Evolutionary conservation across 2,329 filamentous ascomycete species (phyloP).

Genomic region (Pseudogymnoascus sp.): DNA sequence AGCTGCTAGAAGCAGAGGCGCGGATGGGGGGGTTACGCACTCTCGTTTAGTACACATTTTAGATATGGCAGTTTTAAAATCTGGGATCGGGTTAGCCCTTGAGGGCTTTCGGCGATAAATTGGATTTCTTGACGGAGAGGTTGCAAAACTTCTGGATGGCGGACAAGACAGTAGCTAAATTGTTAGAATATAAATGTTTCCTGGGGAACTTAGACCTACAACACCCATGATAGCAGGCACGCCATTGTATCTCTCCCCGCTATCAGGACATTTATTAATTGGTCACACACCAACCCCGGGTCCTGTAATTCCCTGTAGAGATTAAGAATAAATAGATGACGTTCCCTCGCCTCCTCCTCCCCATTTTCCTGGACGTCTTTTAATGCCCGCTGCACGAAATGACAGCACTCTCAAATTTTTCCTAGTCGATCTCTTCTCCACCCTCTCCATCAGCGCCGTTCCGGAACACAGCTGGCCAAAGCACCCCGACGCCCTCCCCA

Average conservation of each 20-base stretch:
- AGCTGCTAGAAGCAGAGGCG: background rate
- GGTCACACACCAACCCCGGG: background rate
- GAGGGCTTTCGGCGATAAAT: background rate
- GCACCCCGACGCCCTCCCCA: too few relatives aligned
- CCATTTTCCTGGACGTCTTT: background rate
- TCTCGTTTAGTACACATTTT: conserved; percentile 13
- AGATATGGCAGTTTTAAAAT: background rate
- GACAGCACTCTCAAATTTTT: too few relatives aligned
- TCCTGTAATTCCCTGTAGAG: background rate
- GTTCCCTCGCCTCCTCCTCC: background rate
- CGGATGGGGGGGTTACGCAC: background rate
- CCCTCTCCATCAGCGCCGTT: too few relatives aligned
- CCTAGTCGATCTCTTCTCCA: too few relatives aligned
- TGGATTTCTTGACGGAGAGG: conserved; percentile 9
- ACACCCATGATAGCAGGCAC: background rate
- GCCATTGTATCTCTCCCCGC: background rate
- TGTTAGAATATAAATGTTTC: background rate
- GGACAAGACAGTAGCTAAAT: conserved; percentile 9
- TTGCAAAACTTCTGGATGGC: conserved; percentile 11
- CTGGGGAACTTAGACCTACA: background rate
- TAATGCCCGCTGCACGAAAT: background rate
- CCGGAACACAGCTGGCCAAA: too few relatives aligned
- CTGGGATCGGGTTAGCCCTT: background rate
- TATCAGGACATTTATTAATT: background rate
- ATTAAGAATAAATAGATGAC: background rate